Base-by-base conservation (phyloP, 177 flowering plant species). In the Telopea speciosissima region DNA sequence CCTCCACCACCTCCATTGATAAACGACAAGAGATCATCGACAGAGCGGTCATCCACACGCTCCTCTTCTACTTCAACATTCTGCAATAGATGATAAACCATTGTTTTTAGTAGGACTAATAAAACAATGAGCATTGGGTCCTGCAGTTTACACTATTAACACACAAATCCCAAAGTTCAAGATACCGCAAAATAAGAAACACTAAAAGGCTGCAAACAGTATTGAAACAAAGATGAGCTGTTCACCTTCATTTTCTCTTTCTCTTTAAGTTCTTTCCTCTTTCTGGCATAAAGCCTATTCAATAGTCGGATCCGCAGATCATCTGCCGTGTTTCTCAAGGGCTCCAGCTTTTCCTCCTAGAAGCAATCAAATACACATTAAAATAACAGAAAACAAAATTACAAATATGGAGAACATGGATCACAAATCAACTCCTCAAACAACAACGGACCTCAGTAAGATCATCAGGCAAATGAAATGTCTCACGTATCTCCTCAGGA, bases 331-430 rank as follows among this genome's bases (percentile, higher is more conserved):
- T 90, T 92, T 76, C 82, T 85, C 52, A 92, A 54, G 31, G 97
- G 97, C 79, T 90, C 96, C 87, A 92, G 76, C 78, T 92, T 92
- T 75, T 92, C 96, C 75, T 92, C 97, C 97, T 92, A 84, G 14
- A 67, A 73, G 21, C 64, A 74, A 73, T 14, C 61, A 77, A 75
- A 56, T 64, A 52, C 60, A n/a, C 33, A 67, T 80, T 40, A 81
- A 72, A 69, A 72, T 73, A 52, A 23, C 40, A 36, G 0, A 28
- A 33, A 21, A 60, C 49, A 26, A 56, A 52, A 22, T 23, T 19
- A 22, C 14, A 68, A 67, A 40, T 23, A 36, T 31, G 64, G 24
- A 76, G 23, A 26, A 70, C 66, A 64, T 13, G 49, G 40, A 45
- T 52, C 36, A n/a, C 64, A 63, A 58, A 13, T 28, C 19, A 19